Conservation (phyloP, 2,329 filamentous ascomycete species). For the Graphilbum sp. region DNA sequence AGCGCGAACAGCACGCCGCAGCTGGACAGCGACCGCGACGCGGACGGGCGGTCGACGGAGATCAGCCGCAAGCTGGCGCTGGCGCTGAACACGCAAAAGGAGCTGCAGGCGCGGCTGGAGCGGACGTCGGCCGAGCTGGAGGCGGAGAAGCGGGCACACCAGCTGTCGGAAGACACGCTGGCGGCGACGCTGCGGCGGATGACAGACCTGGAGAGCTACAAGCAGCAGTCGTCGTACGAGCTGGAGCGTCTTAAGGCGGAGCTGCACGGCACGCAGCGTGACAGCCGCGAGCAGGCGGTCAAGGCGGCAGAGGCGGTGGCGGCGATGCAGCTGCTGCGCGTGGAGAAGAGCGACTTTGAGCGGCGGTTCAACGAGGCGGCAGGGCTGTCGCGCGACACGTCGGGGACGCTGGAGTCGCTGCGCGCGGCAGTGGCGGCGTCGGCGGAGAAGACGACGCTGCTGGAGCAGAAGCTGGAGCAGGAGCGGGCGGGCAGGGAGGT, state of each 20-base stretch:
- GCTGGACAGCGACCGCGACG: conserved; percentile 42
- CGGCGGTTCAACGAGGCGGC: conserved; percentile 50
- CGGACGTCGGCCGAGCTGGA: conserved; percentile 53
- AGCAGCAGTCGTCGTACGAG: conserved; percentile 70
- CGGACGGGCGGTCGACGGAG: conserved; percentile 52
- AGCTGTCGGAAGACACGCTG: conserved; percentile 76
- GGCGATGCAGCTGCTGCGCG: conserved; percentile 54
- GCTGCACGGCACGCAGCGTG: conserved; percentile 62
- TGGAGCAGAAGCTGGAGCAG: conserved; percentile 71
- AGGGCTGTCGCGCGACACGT: conserved; percentile 54
- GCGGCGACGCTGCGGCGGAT: conserved; percentile 71
- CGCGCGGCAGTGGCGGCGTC: conserved; percentile 66
- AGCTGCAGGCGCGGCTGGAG: conserved; percentile 64
- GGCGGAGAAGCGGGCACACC: conserved; percentile 63
- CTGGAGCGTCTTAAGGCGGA: conserved; percentile 74
- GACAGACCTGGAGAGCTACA: conserved; percentile 66
- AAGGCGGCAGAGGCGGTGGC: conserved; percentile 60
- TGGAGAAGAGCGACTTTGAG: conserved; percentile 72
- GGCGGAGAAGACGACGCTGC: conserved; percentile 53
- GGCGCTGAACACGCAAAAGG: conserved; percentile 61
- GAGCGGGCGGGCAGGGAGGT: conserved; percentile 61
- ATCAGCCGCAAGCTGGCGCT: conserved; percentile 70
- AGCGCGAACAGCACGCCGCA: conserved; percentile 46
- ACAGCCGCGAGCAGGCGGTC: conserved; percentile 68
- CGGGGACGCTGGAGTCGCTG: conserved; percentile 55